Evolutionary conservation across 805 yeast genomes (phyloP).

Genomic region (Teunomyces gatunensis): DNA sequence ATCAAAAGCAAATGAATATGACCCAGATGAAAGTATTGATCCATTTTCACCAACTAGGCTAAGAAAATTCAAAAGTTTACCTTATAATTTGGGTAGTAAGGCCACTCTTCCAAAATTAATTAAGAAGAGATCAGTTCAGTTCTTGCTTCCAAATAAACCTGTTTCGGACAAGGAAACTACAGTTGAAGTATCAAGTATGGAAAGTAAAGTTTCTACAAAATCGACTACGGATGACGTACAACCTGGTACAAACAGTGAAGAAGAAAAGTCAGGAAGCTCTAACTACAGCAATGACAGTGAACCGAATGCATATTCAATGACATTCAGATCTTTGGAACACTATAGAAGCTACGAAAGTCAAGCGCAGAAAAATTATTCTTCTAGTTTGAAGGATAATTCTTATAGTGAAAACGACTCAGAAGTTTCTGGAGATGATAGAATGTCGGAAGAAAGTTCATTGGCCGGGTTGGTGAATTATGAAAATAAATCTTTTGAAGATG

Average conservation of each 20-base stretch:
- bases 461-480: background rate
- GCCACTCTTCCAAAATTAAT: background rate
- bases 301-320: background rate
- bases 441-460: background rate
- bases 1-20: background rate
- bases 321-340: conserved; percentile 1
- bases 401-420: background rate
- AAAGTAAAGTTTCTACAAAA: background rate
- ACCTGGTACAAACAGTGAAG: background rate
- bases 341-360: conserved; percentile 1
- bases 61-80: conserved; percentile 8
- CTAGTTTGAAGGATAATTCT: background rate
- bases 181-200: background rate
- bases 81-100: conserved; percentile 1
- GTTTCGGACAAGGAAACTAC: background rate
- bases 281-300: background rate
- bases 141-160: background rate
- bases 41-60: conserved; percentile 11
- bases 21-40: conserved; percentile 11
- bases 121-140: conserved; percentile 7
- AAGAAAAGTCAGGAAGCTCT: background rate
- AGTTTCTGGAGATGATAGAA: background rate
- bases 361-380: background rate
- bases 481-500: background rate
- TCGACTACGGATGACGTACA: too few species aligned